phyloP scores from a whole-genome alignment of 768 basidiomycete genomes.

The Phylloporus rhodoxanthus region DNA sequence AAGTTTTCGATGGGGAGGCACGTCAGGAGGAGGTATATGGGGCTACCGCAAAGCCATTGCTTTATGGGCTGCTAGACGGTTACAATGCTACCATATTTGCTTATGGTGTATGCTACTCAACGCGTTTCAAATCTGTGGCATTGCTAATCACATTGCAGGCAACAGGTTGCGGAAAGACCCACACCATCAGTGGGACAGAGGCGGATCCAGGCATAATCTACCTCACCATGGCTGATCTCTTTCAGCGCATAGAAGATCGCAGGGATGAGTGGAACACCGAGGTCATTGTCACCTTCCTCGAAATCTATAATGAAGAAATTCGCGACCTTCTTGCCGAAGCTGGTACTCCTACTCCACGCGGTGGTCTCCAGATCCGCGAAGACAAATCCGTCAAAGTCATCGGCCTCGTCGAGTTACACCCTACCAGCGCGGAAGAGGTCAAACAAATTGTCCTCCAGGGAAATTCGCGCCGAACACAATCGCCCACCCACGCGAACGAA shows the following conservation, averaged over 20 bases:
- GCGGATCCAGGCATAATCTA: slow-evolving; percentile 91
- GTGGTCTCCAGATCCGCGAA: slow-evolving; percentile 90
- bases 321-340: slow-evolving; percentile 86
- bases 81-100: slow-evolving; percentile 98
- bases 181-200: slow-evolving; percentile 93
- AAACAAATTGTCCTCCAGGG: slow-evolving; percentile 89
- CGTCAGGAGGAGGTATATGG: slow-evolving; percentile 85
- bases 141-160: slow-evolving; percentile 50
- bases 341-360: slow-evolving; percentile 55
- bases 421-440: slow-evolving; percentile 84
- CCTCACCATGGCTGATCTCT: slow-evolving; percentile 94
- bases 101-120: slow-evolving; percentile 72
- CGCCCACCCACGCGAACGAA: slow-evolving; percentile 93
- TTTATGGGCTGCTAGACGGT: slow-evolving; percentile 83
- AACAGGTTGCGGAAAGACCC: slow-evolving; percentile 99
- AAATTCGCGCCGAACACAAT: slow-evolving; percentile 84
- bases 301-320: slow-evolving; percentile 99
- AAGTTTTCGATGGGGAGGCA: slow-evolving; percentile 78
- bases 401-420: slow-evolving; percentile 75
- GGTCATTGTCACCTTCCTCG: slow-evolving; percentile 91
- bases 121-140: background rate
- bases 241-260: slow-evolving; percentile 85
- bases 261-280: slow-evolving; percentile 81
- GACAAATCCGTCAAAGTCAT: slow-evolving; percentile 90
- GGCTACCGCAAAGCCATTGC: slow-evolving; percentile 76